phyloP scores from a whole-genome alignment of 2,329 filamentous ascomycete species.

The Fusarium begoniae region DNA sequence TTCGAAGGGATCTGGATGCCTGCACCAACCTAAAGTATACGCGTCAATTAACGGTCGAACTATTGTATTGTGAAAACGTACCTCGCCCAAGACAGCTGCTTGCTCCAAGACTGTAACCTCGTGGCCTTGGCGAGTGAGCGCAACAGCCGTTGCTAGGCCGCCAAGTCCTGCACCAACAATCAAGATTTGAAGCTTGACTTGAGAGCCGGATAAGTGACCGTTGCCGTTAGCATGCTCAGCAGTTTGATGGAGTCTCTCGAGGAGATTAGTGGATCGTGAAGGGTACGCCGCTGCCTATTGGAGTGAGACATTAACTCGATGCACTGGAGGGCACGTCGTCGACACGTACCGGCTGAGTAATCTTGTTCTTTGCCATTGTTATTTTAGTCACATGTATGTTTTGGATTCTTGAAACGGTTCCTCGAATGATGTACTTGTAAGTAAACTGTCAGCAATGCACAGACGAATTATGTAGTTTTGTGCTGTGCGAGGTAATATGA shows the following conservation, averaged over 20 bases:
- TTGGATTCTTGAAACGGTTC: neutral
- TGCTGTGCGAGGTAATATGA: neutral
- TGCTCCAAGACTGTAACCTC: neutral
- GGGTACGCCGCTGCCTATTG: neutral
- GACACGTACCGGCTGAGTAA: neutral
- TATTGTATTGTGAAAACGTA: accelerated
- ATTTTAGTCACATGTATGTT: neutral
- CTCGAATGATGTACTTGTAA: neutral
- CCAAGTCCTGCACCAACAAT: neutral
- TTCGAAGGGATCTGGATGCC: conserved; percentile 6
- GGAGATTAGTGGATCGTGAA: neutral
- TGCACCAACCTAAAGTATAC: neutral
- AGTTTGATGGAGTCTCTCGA: neutral
- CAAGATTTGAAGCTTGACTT: neutral
- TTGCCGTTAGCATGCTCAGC: neutral
- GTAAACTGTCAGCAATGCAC: neutral
- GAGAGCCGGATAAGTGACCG: neutral
- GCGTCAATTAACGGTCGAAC: accelerated
- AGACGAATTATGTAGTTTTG: neutral
- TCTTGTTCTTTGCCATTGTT: neutral
- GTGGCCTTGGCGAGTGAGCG: neutral
- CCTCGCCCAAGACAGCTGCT: neutral
- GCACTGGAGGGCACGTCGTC: neutral
- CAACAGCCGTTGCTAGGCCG: neutral
- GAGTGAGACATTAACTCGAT: neutral